Base-by-base conservation (phyloP, 208 protist genomes). In the Trypanosomatidae sp. region DNA sequence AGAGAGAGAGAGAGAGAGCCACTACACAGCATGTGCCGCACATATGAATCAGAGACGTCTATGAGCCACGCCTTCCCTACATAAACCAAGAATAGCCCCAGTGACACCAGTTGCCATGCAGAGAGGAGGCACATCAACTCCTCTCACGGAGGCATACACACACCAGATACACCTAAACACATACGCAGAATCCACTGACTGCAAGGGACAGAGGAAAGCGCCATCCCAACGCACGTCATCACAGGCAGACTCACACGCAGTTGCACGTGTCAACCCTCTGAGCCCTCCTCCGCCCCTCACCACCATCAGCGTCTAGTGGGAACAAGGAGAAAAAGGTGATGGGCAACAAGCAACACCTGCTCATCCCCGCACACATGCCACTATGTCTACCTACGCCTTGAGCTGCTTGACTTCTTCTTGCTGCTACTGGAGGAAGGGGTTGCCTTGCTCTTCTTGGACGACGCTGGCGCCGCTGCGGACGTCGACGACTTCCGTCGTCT, bases 341-440 rank as follows among this genome's bases (percentile, higher is more conserved):
- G 50, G 50, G 22, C 50, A 55, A 55, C 22, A 9, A 25, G 50
- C 8, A 9, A 12, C 50, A 25, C 50, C 50, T 55, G 22, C 50
- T 28, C 50, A 55, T 25, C 25, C 53, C 15, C 49, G 28, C 28
- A 36, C 44, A 43, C 58, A 62, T 25, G 28, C 44, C 39, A 53
- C 64, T 7, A 36, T 17, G n/a, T 8, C 46, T 55, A 56, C 44
- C 66, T 25, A 19, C 46, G 66, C 66, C 66, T 30, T 25, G 49
- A 56, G 66, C 49, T 69, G 66, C n/a, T 22, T 9, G 60, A 41
- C n/a, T 53, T 41, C 64, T 49, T 68, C 1, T 19, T 68, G 22
- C 5, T 68, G 44, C 28, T 36, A 17, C 64, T 68, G 41, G 39
- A 65, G 17, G 60, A 3, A 22, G 60, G 1, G 33, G 60, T 1